phyloP scores from a whole-genome alignment of 1,139 yeast genomes.

The Yamadazyma trypodendri region DNA sequence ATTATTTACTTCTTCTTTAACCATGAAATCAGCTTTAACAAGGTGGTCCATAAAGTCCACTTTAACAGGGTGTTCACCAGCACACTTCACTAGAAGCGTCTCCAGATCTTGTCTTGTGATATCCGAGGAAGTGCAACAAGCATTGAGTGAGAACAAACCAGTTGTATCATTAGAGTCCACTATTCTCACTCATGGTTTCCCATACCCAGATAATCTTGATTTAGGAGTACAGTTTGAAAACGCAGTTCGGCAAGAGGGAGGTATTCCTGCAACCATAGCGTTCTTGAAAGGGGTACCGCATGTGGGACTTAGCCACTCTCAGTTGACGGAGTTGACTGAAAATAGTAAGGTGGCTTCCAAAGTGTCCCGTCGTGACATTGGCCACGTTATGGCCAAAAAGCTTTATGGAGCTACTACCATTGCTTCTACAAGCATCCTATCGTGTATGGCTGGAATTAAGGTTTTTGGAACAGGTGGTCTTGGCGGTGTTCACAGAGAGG shows the following conservation, averaged over 20 bases:
- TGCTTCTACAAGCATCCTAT: conserved; percentile 83
- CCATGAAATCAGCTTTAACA: neutral
- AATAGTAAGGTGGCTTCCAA: conserved; percentile 43
- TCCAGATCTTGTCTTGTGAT: conserved; percentile 25
- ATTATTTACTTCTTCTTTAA: neutral
- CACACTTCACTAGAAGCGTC: neutral
- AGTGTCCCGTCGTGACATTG: conserved; percentile 80
- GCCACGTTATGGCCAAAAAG: conserved; percentile 63
- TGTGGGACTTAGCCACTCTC: conserved; percentile 57
- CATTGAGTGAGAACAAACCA: conserved; percentile 55
- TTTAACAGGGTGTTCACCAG: neutral
- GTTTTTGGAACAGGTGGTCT: conserved; percentile 94
- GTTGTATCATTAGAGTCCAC: conserved; percentile 84
- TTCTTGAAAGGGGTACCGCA: conserved; percentile 68
- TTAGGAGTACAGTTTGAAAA: conserved; percentile 73
- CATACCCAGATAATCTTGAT: conserved; percentile 70
- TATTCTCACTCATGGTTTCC: conserved; percentile 87
- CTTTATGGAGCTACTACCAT: conserved; percentile 86
- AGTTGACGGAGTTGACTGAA: conserved; percentile 53
- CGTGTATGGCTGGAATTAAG: conserved; percentile 71
- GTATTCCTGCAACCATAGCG: conserved; percentile 84
- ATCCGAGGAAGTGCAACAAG: conserved; percentile 62
- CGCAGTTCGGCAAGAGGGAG: conserved; percentile 61
- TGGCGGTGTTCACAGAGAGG: conserved; percentile 89
- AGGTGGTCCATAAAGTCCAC: too few relatives aligned